Percentiles rank a stretch among this genome's conserved stretches.
phyloP scores from a whole-genome alignment of 1,284 basidiomycete species.

The Ganoderma lingzhi region DNA sequence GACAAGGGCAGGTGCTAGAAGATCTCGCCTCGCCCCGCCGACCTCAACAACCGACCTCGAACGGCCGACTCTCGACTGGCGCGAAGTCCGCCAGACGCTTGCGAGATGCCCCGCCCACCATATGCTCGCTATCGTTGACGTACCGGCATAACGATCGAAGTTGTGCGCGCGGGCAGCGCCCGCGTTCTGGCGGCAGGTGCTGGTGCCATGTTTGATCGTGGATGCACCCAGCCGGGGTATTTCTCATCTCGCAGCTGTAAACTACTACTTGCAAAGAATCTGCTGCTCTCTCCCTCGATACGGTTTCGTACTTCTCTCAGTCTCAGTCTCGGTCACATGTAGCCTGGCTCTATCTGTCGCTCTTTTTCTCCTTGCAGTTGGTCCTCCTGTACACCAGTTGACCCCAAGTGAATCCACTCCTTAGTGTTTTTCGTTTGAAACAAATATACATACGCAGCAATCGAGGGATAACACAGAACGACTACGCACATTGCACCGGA shows the following conservation, averaged over 20 bases:
- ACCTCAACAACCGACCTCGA: neutral
- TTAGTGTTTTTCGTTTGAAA: neutral
- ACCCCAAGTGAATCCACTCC: neutral
- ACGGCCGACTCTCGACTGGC: neutral
- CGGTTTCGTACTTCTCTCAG: neutral
- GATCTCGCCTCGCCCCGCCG: constrained; percentile 21
- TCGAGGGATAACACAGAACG: neutral
- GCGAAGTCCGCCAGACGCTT: neutral
- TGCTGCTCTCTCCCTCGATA: neutral
- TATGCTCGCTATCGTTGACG: neutral
- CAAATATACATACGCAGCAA: neutral
- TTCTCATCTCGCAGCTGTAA: neutral
- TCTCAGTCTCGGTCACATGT: neutral
- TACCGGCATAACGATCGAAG: neutral
- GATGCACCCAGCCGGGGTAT: neutral
- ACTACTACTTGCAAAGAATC: neutral
- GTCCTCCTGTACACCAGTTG: neutral
- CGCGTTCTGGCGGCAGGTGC: neutral
- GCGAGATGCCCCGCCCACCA: neutral
- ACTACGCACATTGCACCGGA: neutral
- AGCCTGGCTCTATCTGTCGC: neutral
- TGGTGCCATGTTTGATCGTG: neutral
- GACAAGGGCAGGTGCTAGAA: constrained; percentile 47
- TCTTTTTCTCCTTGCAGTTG: neutral
- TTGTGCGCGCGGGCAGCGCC: neutral